Conservation (phyloP, 345 rosid species). For the Moricandia arvensis region DNA sequence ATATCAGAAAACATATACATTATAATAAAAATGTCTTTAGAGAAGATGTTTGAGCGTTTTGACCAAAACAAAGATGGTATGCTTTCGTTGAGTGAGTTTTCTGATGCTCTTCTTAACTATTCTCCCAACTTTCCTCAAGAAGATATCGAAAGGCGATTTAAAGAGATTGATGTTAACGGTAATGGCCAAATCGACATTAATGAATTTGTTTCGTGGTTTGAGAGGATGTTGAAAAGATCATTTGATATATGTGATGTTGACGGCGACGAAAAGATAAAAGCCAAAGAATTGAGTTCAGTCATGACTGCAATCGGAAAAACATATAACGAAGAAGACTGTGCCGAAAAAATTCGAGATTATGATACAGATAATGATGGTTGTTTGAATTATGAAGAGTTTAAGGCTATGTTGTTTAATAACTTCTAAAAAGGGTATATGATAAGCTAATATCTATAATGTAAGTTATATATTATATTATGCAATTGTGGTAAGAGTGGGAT, state of each 20-base stretch:
- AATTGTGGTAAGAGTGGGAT: not conserved
- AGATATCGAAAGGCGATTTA: not conserved
- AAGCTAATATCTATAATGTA: not conserved
- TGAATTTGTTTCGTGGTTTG: conserved; percentile 3
- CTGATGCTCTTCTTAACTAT: conserved; percentile 2
- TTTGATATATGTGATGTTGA: conserved; percentile 16
- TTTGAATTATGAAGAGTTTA: conserved; percentile 18
- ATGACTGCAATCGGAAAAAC: not conserved
- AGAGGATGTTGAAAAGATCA: conserved; percentile 2
- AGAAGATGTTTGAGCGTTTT: not conserved
- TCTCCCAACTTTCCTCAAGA: not conserved
- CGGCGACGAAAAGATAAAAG: conserved; percentile 13
- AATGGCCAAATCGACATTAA: not conserved
- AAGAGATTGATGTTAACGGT: conserved; percentile 5
- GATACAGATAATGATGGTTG: conserved; percentile 25
- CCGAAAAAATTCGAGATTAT: not conserved
- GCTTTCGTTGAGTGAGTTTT: conserved; percentile 8
- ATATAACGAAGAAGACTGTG: not conserved
- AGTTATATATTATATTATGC: not conserved
- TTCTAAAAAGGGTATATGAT: not conserved
- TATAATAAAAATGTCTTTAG: not conserved
- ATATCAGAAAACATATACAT: not conserved
- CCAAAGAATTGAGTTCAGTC: not conserved
- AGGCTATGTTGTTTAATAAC: conserved; percentile 12
- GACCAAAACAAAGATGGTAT: conserved; percentile 21